phyloP scores from a whole-genome alignment of 306 rosid genomes.

The Ceratonia siliqua region DNA sequence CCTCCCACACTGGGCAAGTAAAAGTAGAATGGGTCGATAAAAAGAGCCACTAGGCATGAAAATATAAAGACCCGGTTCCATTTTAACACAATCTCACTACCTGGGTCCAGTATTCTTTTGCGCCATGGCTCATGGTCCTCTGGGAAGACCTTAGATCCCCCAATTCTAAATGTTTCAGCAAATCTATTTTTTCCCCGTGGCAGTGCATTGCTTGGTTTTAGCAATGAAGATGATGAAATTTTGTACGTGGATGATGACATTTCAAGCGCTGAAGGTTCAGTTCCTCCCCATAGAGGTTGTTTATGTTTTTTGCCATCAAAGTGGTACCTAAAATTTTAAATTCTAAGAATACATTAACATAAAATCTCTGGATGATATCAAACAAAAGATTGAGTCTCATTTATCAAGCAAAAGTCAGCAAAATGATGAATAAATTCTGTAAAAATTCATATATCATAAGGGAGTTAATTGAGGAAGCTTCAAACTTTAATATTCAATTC shows the following conservation, averaged over 20 bases:
- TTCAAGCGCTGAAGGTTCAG: slow-evolving; percentile 52
- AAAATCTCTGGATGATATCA: neutral
- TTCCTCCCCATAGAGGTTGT: slow-evolving; percentile 50
- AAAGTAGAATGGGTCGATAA: slow-evolving; percentile 86
- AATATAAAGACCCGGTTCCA: slow-evolving; percentile 91
- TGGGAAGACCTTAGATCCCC: slow-evolving; percentile 69
- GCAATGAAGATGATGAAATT: slow-evolving; percentile 54
- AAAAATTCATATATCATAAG: neutral
- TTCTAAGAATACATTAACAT: slow-evolving; percentile 4
- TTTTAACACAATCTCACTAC: slow-evolving; percentile 79
- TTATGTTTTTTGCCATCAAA: slow-evolving; percentile 61
- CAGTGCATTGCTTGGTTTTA: slow-evolving; percentile 45
- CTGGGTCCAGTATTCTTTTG: slow-evolving; percentile 85
- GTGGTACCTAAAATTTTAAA: slow-evolving; percentile 58
- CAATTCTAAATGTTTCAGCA: slow-evolving; percentile 48
- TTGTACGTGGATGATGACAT: slow-evolving; percentile 60
- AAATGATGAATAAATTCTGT: neutral
- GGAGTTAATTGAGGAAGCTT: neutral
- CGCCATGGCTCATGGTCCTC: slow-evolving; percentile 83
- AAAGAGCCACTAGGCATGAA: slow-evolving; percentile 80
- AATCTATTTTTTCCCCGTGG: slow-evolving; percentile 54
- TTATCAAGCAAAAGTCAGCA: slow-evolving; percentile 50
- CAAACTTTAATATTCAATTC: neutral
- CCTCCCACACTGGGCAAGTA: slow-evolving; percentile 69
- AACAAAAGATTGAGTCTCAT: neutral